phyloP scores from a whole-genome alignment of 306 rosid genomes.

The Quercus variabilis region DNA sequence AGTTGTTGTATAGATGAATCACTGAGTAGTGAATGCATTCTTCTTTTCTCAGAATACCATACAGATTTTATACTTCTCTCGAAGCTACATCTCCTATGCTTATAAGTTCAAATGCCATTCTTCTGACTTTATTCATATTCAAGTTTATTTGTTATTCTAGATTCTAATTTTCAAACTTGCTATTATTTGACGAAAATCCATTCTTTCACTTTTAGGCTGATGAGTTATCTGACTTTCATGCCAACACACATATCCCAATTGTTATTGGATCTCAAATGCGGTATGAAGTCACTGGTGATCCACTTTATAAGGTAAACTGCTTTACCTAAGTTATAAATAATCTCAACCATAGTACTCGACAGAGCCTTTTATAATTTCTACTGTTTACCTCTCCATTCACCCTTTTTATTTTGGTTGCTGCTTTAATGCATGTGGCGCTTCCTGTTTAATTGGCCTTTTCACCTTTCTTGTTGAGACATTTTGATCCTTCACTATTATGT shows the following conservation, averaged over 20 bases:
- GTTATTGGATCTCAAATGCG: conserved; percentile 87
- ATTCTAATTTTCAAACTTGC: not conserved
- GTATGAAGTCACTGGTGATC: conserved; percentile 84
- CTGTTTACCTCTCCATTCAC: not conserved
- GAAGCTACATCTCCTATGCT: too few species aligned
- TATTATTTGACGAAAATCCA: conserved; percentile 2
- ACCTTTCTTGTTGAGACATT: not conserved
- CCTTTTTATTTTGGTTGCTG: not conserved
- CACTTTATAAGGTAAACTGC: conserved; percentile 54
- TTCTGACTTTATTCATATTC: not conserved
- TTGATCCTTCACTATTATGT: not conserved
- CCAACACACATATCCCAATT: conserved; percentile 85
- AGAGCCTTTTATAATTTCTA: conserved; percentile 3
- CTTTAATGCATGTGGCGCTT: not conserved
- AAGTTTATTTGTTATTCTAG: not conserved
- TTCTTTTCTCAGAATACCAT: too few species aligned
- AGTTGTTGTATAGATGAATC: too few species aligned
- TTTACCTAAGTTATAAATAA: too few species aligned
- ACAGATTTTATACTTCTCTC: too few species aligned
- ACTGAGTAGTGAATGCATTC: too few species aligned
- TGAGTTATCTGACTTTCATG: conserved; percentile 64
- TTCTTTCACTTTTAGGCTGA: conserved; percentile 48
- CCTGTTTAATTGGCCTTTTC: not conserved
- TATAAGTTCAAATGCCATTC: not conserved
- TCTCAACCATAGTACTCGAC: not conserved